These are phyloP conservation scores for Plasmodium gaboni DNA, from an alignment of 169 alveolate genomes.

Conservation along the genomic window DNA sequence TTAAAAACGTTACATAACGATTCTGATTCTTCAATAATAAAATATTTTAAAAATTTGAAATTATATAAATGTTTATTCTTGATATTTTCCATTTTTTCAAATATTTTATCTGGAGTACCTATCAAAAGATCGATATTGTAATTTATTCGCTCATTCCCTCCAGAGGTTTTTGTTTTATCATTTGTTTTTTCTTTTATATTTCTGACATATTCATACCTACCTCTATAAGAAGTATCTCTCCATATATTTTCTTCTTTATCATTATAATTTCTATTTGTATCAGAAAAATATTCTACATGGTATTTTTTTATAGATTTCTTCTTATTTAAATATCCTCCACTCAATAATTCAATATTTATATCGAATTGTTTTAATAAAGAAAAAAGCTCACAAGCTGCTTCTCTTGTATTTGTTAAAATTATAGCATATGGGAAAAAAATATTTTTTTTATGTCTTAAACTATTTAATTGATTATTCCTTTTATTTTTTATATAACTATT, in stretches of 20 bases:
- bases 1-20: constrained; percentile 67
- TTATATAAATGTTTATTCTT: constrained; percentile 75
- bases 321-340: constrained; percentile 71
- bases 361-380: constrained; percentile 69
- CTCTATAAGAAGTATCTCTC: background rate
- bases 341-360: constrained; percentile 57
- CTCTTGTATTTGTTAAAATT: constrained; percentile 74
- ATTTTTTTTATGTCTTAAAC: constrained; percentile 73
- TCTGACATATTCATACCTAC: background rate
- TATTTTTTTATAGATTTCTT: constrained; percentile 55
- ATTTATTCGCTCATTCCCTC: constrained; percentile 18
- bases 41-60: constrained; percentile 72
- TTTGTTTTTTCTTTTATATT: constrained; percentile 1
- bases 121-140: constrained; percentile 58
- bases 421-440: constrained; percentile 66
- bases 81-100: constrained; percentile 67
- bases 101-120: constrained; percentile 77
- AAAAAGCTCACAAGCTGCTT: constrained; percentile 72
- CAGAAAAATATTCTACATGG: constrained; percentile 20
- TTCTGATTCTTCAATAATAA: constrained; percentile 64
- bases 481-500: constrained; percentile 58
- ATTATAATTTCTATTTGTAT: background rate
- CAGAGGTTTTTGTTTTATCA: constrained; percentile 7
- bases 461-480: constrained; percentile 56
- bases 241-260: background rate